Evolutionary conservation across 1,284 basidiomycete genomes (phyloP), one percentile per base, ranked within the genome.

Genomic region (Lignosus rhinocerotis): DNA sequence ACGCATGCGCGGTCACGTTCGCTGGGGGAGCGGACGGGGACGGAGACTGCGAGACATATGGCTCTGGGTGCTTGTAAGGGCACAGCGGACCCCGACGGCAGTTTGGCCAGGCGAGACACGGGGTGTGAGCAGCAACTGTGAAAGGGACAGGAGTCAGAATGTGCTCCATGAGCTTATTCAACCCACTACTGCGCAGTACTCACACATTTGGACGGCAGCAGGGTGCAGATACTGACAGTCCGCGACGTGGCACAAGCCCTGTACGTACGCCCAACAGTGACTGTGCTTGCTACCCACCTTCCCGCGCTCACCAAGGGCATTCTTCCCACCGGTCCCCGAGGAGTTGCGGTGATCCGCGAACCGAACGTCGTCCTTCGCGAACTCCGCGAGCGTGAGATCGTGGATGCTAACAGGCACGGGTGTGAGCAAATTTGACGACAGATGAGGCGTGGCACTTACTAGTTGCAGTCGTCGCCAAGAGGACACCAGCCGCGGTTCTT

Each of bases 401-500:
- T 81, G 79, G 11, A 76, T 71, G 58, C 80, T 81, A 58, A 19
- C 42, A n/a, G 53, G 51, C 54, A 34, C 51, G 8, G 55, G 53
- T 6, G 34, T 60, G 17, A 43, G 60, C n/a, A 11, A 9, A 10
- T 14, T 25, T 31, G 36, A 42, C n/a, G 50, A 52, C 44, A 33
- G 46, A 17, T 39, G 38, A 55, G 50, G 25, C 51, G 49, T 46
- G 42, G 33, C 12, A 66, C 80, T 63, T 67, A 82, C 81, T 80
- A 80, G 60, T 69, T 74, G 59, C 80, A 82, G n/a, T 70, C 66
- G 11, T 73, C 69, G 16, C 75, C 79, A 11, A 73, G 63, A 2
- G 78, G 78, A 64, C 80, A 82, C 74, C 73, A 76, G 6, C 79
- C 80, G 19, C 73, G 70, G 55, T 74, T 76, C 59, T 74, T 75